Base-by-base conservation (phyloP, 805 yeast genomes). In the Saccharomyces paradoxus region DNA sequence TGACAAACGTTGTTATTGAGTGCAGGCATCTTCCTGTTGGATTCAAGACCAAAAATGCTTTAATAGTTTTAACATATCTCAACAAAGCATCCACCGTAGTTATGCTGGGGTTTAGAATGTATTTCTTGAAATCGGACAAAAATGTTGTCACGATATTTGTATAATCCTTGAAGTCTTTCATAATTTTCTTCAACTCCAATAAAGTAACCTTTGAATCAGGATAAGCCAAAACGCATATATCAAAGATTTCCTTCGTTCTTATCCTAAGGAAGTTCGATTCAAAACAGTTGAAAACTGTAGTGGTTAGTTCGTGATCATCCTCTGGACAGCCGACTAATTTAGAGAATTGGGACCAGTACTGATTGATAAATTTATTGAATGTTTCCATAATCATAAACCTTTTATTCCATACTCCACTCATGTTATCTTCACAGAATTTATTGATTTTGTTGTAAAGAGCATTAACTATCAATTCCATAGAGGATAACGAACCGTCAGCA, bases 11-110 rank as follows among this genome's bases (percentile, higher is more conserved):
- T 1, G 88, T 82, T 0, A 88, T 91, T 50, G 82, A 81, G 64
- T 87, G 96, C 7, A 91, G 72, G 30, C 91, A 71, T 0, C 89
- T 92, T 0, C 96, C 96, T 41, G 87, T 77, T 6, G 96, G 95
- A 62, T 92, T 98, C n/a, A 94, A 74, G 0, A 84, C 71, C 28
- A 85, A 66, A 56, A 92, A 89, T 0, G 90, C 77, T 58, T 81
- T 77, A 48, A 91, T 85, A 1, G 91, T 81, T 14, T 82, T 80
- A 3, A 87, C 82, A 64, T 88, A 92, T 52, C 79, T 81, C 1
- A 80, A 70, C 27, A 92, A 78, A 7, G 89, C 82, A 51, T 84
- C 88, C 4, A 78, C 77, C 0, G 98, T 92, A 60, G 86, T 82
- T 1, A 86, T 79, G 22, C 96, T 96, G 3, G 96, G 86, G 62